Evolutionary conservation across 2,329 filamentous ascomycete species (phyloP).

Genomic region (Colletotrichum gigasporum): DNA sequence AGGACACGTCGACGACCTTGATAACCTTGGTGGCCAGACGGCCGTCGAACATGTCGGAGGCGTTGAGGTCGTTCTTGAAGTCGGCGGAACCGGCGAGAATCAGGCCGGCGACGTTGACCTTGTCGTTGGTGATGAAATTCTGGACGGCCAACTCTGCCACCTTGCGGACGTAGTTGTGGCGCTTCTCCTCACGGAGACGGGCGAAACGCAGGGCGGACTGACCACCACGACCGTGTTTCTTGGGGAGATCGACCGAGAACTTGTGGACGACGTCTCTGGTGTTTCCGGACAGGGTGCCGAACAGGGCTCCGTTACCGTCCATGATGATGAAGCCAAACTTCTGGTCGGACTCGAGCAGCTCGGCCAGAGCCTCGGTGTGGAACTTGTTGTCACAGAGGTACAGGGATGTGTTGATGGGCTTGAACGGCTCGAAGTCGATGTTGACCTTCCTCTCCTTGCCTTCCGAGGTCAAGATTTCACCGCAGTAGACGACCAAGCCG

Average conservation of each 20-base stretch:
- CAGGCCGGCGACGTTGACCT: constrained; percentile 95
- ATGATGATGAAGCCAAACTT: constrained; percentile 99
- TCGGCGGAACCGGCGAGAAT: constrained; percentile 97
- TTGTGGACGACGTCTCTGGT: constrained; percentile 97
- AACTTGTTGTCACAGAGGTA: constrained; percentile 99
- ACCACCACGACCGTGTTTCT: constrained; percentile 99
- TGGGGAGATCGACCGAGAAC: constrained; percentile 97
- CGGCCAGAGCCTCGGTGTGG: constrained; percentile 95
- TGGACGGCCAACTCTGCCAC: constrained; percentile 97
- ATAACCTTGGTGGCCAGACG: constrained; percentile 95
- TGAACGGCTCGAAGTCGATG: constrained; percentile 99
- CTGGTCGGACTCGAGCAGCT: constrained; percentile 97
- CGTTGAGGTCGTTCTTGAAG: constrained; percentile 99
- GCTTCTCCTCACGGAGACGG: constrained; percentile 98
- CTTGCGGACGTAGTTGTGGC: constrained; percentile 99
- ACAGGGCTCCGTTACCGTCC: constrained; percentile 98
- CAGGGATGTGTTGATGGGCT: constrained; percentile 99
- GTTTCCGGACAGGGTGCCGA: constrained; percentile 96
- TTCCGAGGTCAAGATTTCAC: constrained; percentile 99
- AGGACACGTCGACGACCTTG: constrained; percentile 99
- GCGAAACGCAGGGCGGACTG: constrained; percentile 99
- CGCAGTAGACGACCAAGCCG: constrained; percentile 97
- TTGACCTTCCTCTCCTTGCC: constrained; percentile 99
- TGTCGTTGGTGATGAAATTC: constrained; percentile 98
- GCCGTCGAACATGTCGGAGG: constrained; percentile 95